Base-by-base conservation (phyloP, 495 filamentous ascomycete genomes). In the Neurospora terricola region DNA sequence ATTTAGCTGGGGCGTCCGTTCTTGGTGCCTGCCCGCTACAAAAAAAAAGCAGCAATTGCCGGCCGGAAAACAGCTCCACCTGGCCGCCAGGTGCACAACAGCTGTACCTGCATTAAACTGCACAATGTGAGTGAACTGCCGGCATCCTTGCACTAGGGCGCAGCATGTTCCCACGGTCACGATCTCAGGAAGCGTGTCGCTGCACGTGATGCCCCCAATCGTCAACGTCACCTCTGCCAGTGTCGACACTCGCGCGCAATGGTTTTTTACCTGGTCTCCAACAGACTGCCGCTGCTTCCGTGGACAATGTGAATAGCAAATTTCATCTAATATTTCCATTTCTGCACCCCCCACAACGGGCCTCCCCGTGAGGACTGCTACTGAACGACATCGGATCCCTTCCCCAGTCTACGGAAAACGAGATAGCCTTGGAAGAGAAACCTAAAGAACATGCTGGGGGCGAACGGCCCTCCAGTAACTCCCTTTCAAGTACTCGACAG, bases 291-390 rank as follows among this genome's bases (percentile, higher is more conserved):
- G 11, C 3, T 48, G 8, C 2, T 21, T 23, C 8, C 3, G 2
- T 21, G 43, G n/a, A 21, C 0, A 0, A 21, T 9, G 0, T 21
- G 3, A 3, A 11, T 11, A 0, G 23, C 4, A 1, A 10, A 1
- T 0, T 3, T 3, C 8, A 45, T 10, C 1, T 8, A 40, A 0
- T 10, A n/a, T n/a, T n/a, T n/a, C n/a, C n/a, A n/a, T n/a, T n/a
- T n/a, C 34, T 34, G 34, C 34, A 5, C 34, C 34, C 4, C 34
- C 34, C 34, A 34, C 34, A 34, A 34, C 4, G 4, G 34, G 34
- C 34, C 34, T 34, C 4, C 34, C 34, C 34, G 34, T 34, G 34
- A n/a, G 2, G 0, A 45, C 42, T n/a, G 42, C 18, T 12, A 5
- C 1, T 27, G 21, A 54, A 27, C 5, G 45, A 5, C 45, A 2